A percentile compares a stretch with the other conserved stretches of the same genome.
Evolutionary conservation across 148 eudicot genomes (phyloP).

Genomic region (Vaccinium darrowii): DNA sequence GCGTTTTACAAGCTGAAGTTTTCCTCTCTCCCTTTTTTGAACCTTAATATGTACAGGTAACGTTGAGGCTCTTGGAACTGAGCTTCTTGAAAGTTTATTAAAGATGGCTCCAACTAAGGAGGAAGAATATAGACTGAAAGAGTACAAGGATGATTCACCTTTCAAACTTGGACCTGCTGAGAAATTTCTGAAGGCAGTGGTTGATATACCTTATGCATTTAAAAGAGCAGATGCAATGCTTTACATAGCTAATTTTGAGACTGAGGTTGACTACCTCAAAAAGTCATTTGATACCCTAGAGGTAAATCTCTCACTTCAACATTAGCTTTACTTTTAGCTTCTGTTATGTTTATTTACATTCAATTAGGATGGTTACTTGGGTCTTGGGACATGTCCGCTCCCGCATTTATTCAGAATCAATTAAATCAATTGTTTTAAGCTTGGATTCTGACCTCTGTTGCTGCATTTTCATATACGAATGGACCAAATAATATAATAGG

Average conservation of each 20-base stretch:
- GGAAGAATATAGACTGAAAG: slow-evolving; percentile 86
- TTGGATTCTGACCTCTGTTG: neutral
- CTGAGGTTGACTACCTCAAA: slow-evolving; percentile 87
- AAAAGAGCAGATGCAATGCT: slow-evolving; percentile 55
- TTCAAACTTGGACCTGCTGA: slow-evolving; percentile 93
- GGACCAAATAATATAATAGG: neutral
- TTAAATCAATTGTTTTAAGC: neutral
- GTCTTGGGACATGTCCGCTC: neutral
- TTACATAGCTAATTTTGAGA: slow-evolving; percentile 59
- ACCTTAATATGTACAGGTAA: slow-evolving; percentile 50
- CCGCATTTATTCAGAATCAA: neutral
- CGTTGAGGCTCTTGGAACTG: slow-evolving; percentile 78
- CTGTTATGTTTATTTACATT: neutral
- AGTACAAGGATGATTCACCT: slow-evolving; percentile 82
- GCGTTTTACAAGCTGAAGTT: neutral
- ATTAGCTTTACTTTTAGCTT: neutral
- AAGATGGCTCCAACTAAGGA: slow-evolving; percentile 97
- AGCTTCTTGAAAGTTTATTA: slow-evolving; percentile 82
- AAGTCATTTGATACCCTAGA: slow-evolving; percentile 83
- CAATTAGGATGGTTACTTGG: neutral
- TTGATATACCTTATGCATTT: slow-evolving; percentile 85
- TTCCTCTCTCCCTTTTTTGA: neutral
- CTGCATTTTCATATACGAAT: neutral
- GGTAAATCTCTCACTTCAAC: slow-evolving; percentile 43
- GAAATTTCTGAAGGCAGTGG: slow-evolving; percentile 82